Evolutionary conservation across 2,329 filamentous ascomycete species (phyloP).

Genomic region (Endothia cerciana): DNA sequence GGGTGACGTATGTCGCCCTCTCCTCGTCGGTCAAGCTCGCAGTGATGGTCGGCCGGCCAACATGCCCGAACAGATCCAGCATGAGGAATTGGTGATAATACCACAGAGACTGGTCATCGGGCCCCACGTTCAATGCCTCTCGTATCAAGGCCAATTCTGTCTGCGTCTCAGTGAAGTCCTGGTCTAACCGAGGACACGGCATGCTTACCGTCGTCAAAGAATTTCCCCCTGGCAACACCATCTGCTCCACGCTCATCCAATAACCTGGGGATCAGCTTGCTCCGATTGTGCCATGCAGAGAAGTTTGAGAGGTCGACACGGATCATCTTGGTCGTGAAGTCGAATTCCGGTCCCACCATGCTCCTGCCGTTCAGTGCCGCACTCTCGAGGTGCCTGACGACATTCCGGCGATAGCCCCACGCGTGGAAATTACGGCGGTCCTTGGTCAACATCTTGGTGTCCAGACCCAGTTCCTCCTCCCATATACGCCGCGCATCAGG

Average conservation of each 20-base stretch:
- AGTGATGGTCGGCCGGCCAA: constrained; percentile 61
- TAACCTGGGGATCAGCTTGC: constrained; percentile 77
- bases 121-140: constrained; percentile 81
- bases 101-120: constrained; percentile 95
- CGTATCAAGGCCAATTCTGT: constrained; percentile 76
- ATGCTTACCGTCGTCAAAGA: constrained; percentile 70
- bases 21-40: constrained; percentile 65
- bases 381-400: constrained; percentile 77
- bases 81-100: constrained; percentile 94
- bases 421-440: constrained; percentile 96
- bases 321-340: constrained; percentile 91
- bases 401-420: constrained; percentile 85
- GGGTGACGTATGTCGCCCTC: constrained; percentile 65
- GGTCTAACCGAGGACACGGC: not conserved
- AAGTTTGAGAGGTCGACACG: constrained; percentile 87
- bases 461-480: constrained; percentile 81
- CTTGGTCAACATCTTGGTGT: constrained; percentile 83
- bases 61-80: constrained; percentile 62
- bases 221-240: constrained; percentile 62
- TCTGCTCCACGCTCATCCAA: constrained; percentile 72
- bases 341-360: constrained; percentile 80
- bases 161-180: constrained; percentile 4
- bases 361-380: constrained; percentile 54
- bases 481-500: constrained; percentile 68
- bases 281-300: constrained; percentile 93